These are phyloP conservation scores for Calocera viscosa DNA, from an alignment of 768 basidiomycete genomes.

Conservation along the genomic window DNA sequence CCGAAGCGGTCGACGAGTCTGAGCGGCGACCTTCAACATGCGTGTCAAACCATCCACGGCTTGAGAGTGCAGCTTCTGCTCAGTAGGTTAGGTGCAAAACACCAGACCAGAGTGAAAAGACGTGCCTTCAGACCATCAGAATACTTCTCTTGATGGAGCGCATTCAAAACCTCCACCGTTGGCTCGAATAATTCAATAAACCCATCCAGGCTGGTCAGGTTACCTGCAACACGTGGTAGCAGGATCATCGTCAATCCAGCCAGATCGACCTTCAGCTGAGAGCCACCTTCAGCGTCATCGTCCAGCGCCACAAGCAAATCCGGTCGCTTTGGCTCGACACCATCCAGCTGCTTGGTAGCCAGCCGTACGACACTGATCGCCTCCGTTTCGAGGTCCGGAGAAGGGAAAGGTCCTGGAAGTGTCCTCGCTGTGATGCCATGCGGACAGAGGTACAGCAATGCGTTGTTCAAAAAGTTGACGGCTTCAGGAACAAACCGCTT, in stretches of 20 bases:
- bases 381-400: conserved; percentile 53
- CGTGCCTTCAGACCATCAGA: conserved; percentile 45
- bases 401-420: conserved; percentile 58
- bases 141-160: conserved; percentile 36
- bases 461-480: conserved; percentile 63
- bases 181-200: conserved; percentile 81
- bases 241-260: conserved; percentile 51
- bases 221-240: conserved; percentile 52
- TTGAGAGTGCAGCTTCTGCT: conserved; percentile 38
- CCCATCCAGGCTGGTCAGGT: conserved; percentile 64
- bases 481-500: conserved; percentile 84
- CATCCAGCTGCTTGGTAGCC: conserved; percentile 29
- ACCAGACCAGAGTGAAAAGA: background rate
- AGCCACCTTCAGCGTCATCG: conserved; percentile 28
- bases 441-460: conserved; percentile 62
- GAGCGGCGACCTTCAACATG: conserved; percentile 57
- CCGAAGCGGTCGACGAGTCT: conserved; percentile 61
- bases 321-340: conserved; percentile 34
- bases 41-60: conserved; percentile 42
- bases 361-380: conserved; percentile 35
- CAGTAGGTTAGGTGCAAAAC: conserved; percentile 1
- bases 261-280: conserved; percentile 60
- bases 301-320: conserved; percentile 38
- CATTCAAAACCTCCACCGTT: conserved; percentile 43
- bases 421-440: conserved; percentile 31